Conservation (phyloP, 2,329 filamentous ascomycete species). For the Rhynchosporium secalis region DNA sequence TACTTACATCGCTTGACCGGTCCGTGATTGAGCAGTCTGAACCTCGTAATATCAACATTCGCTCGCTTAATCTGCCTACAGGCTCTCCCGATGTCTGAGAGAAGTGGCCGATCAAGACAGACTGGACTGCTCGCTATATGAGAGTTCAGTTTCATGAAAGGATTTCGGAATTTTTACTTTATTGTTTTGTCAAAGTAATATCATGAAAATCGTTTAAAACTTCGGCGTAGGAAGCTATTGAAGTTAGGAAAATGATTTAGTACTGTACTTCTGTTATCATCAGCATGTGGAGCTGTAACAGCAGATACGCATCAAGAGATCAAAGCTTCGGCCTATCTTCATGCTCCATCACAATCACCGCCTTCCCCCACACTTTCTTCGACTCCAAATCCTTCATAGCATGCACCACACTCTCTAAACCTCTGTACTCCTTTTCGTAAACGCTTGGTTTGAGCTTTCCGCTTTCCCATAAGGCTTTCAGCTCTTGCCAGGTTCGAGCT, state of each 20-base stretch:
- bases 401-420: slow-evolving; percentile 49
- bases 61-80: background rate
- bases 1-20: background rate
- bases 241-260: too few species aligned
- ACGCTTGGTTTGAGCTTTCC: slow-evolving; percentile 53
- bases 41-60: background rate
- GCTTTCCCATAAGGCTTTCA: slow-evolving; percentile 49
- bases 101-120: too few species aligned
- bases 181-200: background rate
- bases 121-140: too few species aligned
- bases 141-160: too few species aligned
- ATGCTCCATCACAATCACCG: slow-evolving; percentile 49
- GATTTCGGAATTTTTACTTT: background rate
- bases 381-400: slow-evolving; percentile 53
- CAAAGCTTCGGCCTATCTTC: slow-evolving; percentile 6
- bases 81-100: too few species aligned
- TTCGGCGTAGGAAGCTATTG: too few species aligned
- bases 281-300: too few species aligned
- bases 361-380: slow-evolving; percentile 56
- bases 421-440: slow-evolving; percentile 49
- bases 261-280: too few species aligned
- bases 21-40: background rate
- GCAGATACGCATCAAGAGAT: background rate
- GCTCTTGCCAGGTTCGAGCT: slow-evolving; percentile 51
- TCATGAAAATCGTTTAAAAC: background rate